Base-by-base conservation (phyloP, 1,139 yeast genomes). In the Suhomyces maxii region DNA sequence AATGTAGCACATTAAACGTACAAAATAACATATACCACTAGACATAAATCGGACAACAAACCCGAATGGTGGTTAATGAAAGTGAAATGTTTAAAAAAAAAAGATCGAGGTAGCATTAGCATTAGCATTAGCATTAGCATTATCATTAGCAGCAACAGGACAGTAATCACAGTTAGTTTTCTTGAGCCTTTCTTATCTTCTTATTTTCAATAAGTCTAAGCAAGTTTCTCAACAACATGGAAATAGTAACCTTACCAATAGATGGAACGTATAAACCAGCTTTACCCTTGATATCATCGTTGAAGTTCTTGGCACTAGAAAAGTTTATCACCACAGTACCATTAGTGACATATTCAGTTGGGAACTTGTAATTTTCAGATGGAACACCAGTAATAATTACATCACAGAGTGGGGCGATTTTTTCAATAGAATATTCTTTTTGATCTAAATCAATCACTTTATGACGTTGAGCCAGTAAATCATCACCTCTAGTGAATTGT, bases 331-430 rank as follows among this genome's bases (percentile, higher is more conserved):
- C 89, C 11, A 88, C 87, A 10, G 98, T 89, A 40, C 99, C 99
- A 57, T 90, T 84, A 59, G 83, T 82, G 49, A 91, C 83, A 55
- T 77, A 76, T 50, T 86, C 86, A 6, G 87, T 78, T 33, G 97
- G 97, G 67, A 91, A 90, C 68, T 89, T 90, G 72, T 91, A 93
- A 39, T 64, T 61, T 25, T 84, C 82, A 2, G 86, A 77, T 6
- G 99, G 99, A 7, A 93, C 99, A 44, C 99, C 99, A 1, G 99
- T 93, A 55, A 93, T 87, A 46, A 93, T 82, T 13, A 93, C 97
- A 64, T 93, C 99, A 31, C 97, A 89, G 42, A 73, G 77, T 30
- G 80, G 76, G 2, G 93, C 86, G 40, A 87, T 80, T 44, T 83
- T 79, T 55, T 84, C 83, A 37, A 91, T 65, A 23, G 67, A 61